A percentile compares a stretch with the other conserved stretches of the same genome.
Conservation (phyloP, 371 early-diverging fungal genomes). For the Quaeritorhiza haematococci region DNA sequence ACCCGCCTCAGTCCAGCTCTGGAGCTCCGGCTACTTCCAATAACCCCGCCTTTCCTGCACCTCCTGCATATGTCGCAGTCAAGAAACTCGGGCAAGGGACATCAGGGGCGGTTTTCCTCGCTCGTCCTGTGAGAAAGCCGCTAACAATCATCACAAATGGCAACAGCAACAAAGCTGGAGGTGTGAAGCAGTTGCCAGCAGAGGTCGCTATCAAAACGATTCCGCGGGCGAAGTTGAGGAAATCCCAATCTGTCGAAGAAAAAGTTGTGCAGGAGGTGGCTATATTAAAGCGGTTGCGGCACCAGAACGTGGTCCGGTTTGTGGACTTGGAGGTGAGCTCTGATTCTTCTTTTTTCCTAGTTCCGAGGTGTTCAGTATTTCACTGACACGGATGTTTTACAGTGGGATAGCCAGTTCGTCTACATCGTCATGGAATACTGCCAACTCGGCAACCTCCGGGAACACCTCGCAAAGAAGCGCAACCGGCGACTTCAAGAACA, state of each 20-base stretch:
- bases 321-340: conserved; percentile 21
- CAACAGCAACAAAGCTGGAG: conserved; percentile 1
- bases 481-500: conserved; percentile 5
- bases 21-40: too few relatives aligned
- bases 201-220: conserved; percentile 18
- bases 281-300: conserved; percentile 15
- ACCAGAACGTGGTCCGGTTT: conserved; percentile 18
- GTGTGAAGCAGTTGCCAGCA: background rate
- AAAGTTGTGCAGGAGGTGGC: conserved; percentile 17
- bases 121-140: too few relatives aligned
- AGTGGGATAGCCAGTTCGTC: conserved; percentile 18
- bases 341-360: too few relatives aligned
- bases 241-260: background rate
- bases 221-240: conserved; percentile 3
- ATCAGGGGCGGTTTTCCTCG: conserved; percentile 7
- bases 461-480: background rate
- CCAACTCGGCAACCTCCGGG: conserved; percentile 12
- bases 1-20: too few relatives aligned
- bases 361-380: too few relatives aligned
- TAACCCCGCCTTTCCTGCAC: too few relatives aligned
- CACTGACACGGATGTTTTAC: too few relatives aligned
- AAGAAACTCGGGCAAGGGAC: conserved; percentile 13
- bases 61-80: too few relatives aligned
- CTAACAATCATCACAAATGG: too few relatives aligned
- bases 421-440: conserved; percentile 23